A percentile compares a stretch with the other conserved stretches of the same genome.
phyloP scores from a whole-genome alignment of 306 rosid species.

The Chamaecrista fasciculata region DNA sequence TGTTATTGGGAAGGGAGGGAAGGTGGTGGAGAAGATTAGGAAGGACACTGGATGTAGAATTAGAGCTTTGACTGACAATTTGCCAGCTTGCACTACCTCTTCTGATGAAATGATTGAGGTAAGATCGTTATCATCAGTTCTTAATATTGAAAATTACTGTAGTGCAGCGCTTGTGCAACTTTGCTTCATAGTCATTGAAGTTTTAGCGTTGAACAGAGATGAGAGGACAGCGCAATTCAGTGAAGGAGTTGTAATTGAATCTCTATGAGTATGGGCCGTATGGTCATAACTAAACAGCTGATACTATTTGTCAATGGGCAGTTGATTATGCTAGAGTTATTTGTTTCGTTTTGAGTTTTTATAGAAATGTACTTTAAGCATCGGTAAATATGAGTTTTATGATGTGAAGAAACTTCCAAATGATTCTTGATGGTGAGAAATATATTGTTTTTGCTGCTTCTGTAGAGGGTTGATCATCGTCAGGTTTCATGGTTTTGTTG shows the following conservation, averaged over 20 bases:
- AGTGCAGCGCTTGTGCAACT: neutral
- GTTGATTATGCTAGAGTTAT: neutral
- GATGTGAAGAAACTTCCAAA: neutral
- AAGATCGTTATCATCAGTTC: conserved; percentile 1
- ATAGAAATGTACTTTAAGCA: conserved; percentile 14
- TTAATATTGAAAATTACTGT: neutral
- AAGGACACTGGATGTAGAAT: conserved; percentile 74
- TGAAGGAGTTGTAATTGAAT: neutral
- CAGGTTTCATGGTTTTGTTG: neutral
- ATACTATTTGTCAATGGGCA: neutral
- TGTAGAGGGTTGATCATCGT: neutral
- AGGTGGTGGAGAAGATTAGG: conserved; percentile 82
- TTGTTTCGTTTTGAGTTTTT: conserved; percentile 3
- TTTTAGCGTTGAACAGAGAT: neutral
- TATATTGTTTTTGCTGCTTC: neutral
- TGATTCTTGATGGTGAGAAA: neutral
- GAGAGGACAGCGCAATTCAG: neutral
- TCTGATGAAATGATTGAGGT: conserved; percentile 90
- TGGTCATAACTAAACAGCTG: neutral
- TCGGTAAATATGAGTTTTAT: neutral
- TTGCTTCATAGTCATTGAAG: neutral
- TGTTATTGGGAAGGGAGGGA: conserved; percentile 94
- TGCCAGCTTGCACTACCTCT: conserved; percentile 59
- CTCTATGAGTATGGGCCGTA: neutral
- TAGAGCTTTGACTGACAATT: conserved; percentile 63